A percentile compares a stretch with the other conserved stretches of the same genome.
phyloP scores from a whole-genome alignment of 306 rosid genomes.

The Nissolia schottii region DNA sequence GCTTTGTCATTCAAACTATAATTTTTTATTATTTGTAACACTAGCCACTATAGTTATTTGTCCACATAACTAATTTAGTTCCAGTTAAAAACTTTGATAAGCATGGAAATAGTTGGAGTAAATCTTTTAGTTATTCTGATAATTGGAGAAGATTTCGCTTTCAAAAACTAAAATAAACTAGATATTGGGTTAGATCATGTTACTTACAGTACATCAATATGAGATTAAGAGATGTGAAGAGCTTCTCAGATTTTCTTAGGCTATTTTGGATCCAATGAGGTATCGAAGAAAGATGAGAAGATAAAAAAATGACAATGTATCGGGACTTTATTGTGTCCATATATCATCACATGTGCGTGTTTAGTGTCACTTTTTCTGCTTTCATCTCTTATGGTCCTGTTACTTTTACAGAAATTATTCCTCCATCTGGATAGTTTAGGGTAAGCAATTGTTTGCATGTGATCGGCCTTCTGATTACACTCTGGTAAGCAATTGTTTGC shows the following conservation, averaged over 20 bases:
- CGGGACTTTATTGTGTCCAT: neutral
- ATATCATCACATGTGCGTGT: neutral
- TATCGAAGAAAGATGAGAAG: constrained; percentile 1
- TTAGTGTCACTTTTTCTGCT: neutral
- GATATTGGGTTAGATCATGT: constrained; percentile 2
- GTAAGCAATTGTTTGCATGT: constrained; percentile 59
- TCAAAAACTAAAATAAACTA: constrained; percentile 1
- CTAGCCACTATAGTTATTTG: neutral
- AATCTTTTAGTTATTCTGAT: neutral
- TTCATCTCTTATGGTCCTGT: constrained; percentile 18
- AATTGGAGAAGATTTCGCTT: neutral
- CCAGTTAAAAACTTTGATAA: neutral
- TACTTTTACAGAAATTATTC: constrained; percentile 68
- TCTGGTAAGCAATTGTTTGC: constrained; percentile 57
- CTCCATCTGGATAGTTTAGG: constrained; percentile 71
- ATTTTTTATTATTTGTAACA: too few relatives aligned
- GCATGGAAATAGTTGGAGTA: neutral
- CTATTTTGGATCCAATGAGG: constrained; percentile 1
- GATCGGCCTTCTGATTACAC: constrained; percentile 65
- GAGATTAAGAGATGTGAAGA: constrained; percentile 6
- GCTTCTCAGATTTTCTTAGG: neutral
- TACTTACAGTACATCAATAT: neutral
- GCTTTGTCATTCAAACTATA: too few relatives aligned
- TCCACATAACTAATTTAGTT: neutral
- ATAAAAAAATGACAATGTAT: neutral